Conservation (phyloP, 192 early-diverging fungal genomes). For the Dissophora ornata region DNA sequence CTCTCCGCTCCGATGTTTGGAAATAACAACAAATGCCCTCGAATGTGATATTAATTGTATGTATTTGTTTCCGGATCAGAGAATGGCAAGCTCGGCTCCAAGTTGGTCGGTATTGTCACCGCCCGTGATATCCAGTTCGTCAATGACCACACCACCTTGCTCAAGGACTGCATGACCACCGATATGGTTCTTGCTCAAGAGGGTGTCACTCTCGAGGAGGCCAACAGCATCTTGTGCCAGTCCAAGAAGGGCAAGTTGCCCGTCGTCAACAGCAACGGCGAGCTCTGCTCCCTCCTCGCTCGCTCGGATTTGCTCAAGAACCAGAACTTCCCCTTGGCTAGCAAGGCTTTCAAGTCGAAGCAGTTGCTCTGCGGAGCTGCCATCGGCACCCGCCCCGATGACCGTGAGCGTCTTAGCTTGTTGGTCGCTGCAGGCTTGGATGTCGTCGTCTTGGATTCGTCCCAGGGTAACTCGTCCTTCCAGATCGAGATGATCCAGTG, state of each 20-base stretch:
- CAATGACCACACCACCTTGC: constrained; percentile 67
- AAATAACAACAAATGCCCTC: too few species aligned
- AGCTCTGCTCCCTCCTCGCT: constrained; percentile 90
- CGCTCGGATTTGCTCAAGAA: constrained; percentile 98
- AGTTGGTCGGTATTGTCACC: constrained; percentile 96
- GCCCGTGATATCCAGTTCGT: constrained; percentile 97
- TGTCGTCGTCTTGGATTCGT: constrained; percentile 95
- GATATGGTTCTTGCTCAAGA: constrained; percentile 86
- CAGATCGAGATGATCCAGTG: constrained; percentile 96
- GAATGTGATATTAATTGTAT: too few species aligned
- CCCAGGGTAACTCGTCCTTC: constrained; percentile 94
- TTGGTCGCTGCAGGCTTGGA: constrained; percentile 97
- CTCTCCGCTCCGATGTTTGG: too few species aligned
- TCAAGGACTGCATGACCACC: constrained; percentile 91
- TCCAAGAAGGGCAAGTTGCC: constrained; percentile 98
- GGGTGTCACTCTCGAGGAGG: constrained; percentile 91
- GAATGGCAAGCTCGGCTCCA: constrained; percentile 87
- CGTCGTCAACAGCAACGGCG: constrained; percentile 85
- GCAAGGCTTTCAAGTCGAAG: constrained; percentile 81
- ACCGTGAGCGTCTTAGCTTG: constrained; percentile 82
- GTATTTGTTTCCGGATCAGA: constrained; percentile 50
- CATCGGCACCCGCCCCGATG: constrained; percentile 90
- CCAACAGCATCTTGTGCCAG: constrained; percentile 86
- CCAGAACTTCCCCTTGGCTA: constrained; percentile 93
- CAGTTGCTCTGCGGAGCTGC: constrained; percentile 96